phyloP scores from a whole-genome alignment of 2,329 filamentous ascomycete genomes.

The Botryosphaeria dothidea region DNA sequence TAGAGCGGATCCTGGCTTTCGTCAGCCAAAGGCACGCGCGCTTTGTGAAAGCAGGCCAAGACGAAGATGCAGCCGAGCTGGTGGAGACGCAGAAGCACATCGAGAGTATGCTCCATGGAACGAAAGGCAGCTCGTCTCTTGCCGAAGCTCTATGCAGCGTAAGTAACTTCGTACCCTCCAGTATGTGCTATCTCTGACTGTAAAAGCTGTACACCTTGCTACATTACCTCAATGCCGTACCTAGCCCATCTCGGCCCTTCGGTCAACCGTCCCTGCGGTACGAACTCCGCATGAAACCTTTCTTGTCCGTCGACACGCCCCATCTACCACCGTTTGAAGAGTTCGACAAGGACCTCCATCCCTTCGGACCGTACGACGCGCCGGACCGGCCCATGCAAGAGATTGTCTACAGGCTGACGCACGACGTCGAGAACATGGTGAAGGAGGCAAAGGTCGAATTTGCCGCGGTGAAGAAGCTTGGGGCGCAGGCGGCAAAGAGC shows the following conservation, averaged over 20 bases:
- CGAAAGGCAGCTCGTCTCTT: conserved; percentile 2
- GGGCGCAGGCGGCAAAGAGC: conserved; percentile 33
- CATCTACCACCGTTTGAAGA: conserved; percentile 65
- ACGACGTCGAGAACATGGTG: conserved; percentile 23
- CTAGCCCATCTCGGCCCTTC: conserved; percentile 61
- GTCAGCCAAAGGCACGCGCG: neutral
- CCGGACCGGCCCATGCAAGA: neutral
- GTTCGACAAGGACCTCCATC: conserved; percentile 47
- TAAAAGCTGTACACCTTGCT: conserved; percentile 59
- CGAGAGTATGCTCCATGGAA: neutral
- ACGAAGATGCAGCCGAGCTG: neutral
- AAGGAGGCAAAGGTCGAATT: conserved; percentile 38
- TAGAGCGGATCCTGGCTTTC: conserved; percentile 14
- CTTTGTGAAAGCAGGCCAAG: neutral
- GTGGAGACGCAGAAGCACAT: conserved; percentile 2
- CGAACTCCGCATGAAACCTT: conserved; percentile 85
- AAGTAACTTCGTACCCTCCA: neutral
- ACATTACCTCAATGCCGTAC: conserved; percentile 57
- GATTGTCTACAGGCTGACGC: neutral
- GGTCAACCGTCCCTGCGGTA: conserved; percentile 69
- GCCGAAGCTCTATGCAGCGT: conserved; percentile 18
- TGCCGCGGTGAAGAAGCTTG: conserved; percentile 37
- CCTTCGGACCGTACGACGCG: conserved; percentile 30
- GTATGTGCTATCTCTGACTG: neutral
- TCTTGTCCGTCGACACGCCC: conserved; percentile 67